phyloP scores from a whole-genome alignment of 208 protist genomes.

The Crithidia bombi region DNA sequence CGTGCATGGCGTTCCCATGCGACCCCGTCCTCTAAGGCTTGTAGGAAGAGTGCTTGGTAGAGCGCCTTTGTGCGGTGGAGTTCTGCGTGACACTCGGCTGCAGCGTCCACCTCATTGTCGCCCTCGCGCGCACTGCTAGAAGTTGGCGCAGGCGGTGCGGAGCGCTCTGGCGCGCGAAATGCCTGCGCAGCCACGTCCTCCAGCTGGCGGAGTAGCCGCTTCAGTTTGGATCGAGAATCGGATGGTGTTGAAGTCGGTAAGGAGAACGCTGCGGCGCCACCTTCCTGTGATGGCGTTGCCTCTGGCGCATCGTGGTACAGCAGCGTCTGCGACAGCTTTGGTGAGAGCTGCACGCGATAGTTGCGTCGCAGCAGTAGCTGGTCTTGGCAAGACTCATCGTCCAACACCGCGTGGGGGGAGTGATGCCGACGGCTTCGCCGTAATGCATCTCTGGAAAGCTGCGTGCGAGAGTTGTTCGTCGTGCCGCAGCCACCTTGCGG shows the following conservation, averaged over 20 bases:
- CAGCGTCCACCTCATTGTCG: no score
- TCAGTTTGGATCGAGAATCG: not conserved
- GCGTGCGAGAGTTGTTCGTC: not conserved
- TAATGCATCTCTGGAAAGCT: not conserved
- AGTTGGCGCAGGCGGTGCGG: not conserved
- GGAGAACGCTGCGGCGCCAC: no score
- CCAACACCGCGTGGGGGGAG: no score
- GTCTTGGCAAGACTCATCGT: no score
- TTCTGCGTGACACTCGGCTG: not conserved
- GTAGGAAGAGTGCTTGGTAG: conserved; percentile 27
- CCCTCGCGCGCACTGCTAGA: not conserved
- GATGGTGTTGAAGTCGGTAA: no score
- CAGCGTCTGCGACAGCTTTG: no score
- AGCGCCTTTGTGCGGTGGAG: not conserved
- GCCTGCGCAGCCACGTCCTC: conserved; percentile 1
- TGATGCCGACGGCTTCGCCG: no score
- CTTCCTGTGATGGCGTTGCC: no score
- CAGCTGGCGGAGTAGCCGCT: not conserved
- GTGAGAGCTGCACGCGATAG: no score
- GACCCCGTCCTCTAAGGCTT: conserved; percentile 21
- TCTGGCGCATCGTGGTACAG: no score
- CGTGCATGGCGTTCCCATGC: conserved; percentile 25
- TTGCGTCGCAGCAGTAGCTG: no score
- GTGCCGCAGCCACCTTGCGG: not conserved
- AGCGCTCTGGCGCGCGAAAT: not conserved